Base-by-base conservation (phyloP, 2,329 filamentous ascomycete species). In the Parafenestella ontariensis region DNA sequence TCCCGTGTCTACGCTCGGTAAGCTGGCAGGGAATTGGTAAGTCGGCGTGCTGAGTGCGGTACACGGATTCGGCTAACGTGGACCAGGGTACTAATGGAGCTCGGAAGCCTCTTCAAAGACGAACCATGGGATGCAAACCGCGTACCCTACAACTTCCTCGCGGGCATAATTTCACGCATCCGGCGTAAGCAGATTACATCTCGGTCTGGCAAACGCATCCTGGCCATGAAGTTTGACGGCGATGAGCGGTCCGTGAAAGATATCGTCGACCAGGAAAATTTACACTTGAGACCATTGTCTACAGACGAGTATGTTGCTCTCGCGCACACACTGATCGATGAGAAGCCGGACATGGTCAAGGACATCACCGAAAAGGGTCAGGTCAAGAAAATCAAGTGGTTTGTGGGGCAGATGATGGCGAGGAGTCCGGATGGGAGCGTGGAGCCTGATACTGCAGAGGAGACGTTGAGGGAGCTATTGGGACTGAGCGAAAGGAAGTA, bases 341-440 rank as follows among this genome's bases (percentile, higher is more conserved):
- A 80, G 52, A 85, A 87, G 55, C 79, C 79, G 1, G 78, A 83
- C 33, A 83, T 87, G 76, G 85, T 87, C 2, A 76, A 80, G 49
- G 82, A 86, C 47, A 86, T 89, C 45, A 77, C 81, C 37, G 77
- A 80, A 42, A 86, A 85, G 65, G 82, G 83, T 0, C 85, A 88
- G 60, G 77, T 79, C 26, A 85, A 86, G n/a, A 90, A 90, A 72
- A 71, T 88, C 6, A 86, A 85, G 64, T 90, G 84, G 78, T 83
- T 90, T 62, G 82, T 90, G 13, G 88, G 88, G 10, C 84, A 88
- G 71, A 88, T 90, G 84, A 86, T 89, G 75, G 79, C 84, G 40
- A 75, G 77, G 56, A 85, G 85, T 24, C 79, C 82, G 24, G 84
- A 85, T 54, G 86, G 86, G 0, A 83, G 83, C 1, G 82, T 89